Evolutionary conservation across 1,139 yeast species (phyloP).

Genomic region (Candida glucosophila): DNA sequence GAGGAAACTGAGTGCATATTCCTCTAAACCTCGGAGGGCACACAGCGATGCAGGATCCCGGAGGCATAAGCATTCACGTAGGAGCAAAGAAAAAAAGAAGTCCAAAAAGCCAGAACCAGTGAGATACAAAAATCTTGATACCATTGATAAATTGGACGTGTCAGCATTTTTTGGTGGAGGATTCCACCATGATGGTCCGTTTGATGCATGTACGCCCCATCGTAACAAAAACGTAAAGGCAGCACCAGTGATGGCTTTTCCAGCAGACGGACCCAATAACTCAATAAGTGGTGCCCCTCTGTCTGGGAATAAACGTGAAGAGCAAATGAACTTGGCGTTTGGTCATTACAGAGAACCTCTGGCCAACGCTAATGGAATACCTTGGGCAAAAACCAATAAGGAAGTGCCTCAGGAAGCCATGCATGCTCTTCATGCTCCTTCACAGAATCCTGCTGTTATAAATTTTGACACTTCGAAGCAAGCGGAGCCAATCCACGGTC

Average conservation of each 20-base stretch:
- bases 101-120: constrained; percentile 32
- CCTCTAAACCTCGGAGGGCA: constrained; percentile 12
- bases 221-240: constrained; percentile 73
- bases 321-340: constrained; percentile 53
- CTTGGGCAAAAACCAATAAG: constrained; percentile 8
- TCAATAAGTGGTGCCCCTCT: constrained; percentile 60
- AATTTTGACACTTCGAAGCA: constrained; percentile 66
- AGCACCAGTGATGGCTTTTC: constrained; percentile 94
- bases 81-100: constrained; percentile 8
- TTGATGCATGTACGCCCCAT: constrained; percentile 96
- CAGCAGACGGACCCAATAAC: constrained; percentile 89
- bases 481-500: constrained; percentile 75
- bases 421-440: constrained; percentile 25
- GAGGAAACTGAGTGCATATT: constrained; percentile 7
- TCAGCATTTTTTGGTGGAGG: constrained; percentile 93
- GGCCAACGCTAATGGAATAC: constrained; percentile 9
- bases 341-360: constrained; percentile 41
- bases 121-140: constrained; percentile 63
- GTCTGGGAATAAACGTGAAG: constrained; percentile 39
- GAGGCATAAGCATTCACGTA: constrained; percentile 5
- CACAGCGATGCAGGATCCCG: constrained; percentile 9
- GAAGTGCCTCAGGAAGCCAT: constrained; percentile 11
- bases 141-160: constrained; percentile 90
- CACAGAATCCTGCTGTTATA: constrained; percentile 43
- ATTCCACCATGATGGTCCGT: constrained; percentile 98